Base-by-base conservation (phyloP, 2,329 filamentous ascomycete species). In the Diaporthe destruens region DNA sequence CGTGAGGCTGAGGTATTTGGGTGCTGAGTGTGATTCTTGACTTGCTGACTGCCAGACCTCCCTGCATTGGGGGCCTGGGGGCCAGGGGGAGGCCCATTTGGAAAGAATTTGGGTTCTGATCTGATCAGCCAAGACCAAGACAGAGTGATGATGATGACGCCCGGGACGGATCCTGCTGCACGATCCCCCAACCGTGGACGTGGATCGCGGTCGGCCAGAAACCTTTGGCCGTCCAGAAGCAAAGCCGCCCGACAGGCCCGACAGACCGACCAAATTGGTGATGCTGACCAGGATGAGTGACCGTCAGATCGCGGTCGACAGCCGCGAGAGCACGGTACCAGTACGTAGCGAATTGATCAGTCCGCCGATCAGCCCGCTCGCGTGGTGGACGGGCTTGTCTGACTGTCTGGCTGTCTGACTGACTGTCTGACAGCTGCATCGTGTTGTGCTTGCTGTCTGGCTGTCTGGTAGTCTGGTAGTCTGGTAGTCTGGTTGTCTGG, bases 91-190 rank as follows among this genome's bases (percentile, higher is more conserved):
- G 8, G 44, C 61, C 39, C 29, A 39, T 66, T 39, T n/a, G 32
- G 32, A 66, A 8, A 34, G 16, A 14, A 66, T 66, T 66, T 66
- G 61, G 61, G 61, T 66, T 66, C 61, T 66, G 61, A 66, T 65
- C 29, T 23, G 61, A 65, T 39, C 44, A 23, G 61, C 61, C 61
- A 65, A 65, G 61, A 51, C 61, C 34, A 32, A 34, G 57, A 51
- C 29, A 63, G 25, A 36, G 32, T 65, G 44, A 63, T 63, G 59
- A 53, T 66, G 61, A 16, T 14, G 39, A 42, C 16, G 39, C 39
- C 36, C 32, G 61, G 61, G 47, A 53, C 16, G 47, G 34, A 53
- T 66, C 47, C 47, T 66, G 32, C 61, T 66, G 39, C 47, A 39
- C 32, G 20, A 39, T 36, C 29, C 47, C 53, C 61, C 29, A 14